Conservation (phyloP, 805 yeast genomes). For the Metschnikowia continentalis region DNA sequence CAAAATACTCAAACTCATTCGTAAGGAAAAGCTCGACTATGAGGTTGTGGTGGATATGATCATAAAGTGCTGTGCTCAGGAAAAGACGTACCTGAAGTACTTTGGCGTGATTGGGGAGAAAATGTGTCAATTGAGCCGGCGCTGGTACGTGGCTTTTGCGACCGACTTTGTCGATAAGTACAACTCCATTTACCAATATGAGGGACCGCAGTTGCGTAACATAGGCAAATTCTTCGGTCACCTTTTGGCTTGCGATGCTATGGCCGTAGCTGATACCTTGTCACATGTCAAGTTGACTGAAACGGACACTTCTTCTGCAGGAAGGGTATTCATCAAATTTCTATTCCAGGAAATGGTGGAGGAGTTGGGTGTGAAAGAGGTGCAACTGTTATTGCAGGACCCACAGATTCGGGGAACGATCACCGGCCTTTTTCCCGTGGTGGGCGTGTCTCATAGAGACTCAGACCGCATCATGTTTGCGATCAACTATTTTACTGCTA, state of each 20-base stretch:
- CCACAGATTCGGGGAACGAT: conserved; percentile 47
- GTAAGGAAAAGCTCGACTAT: conserved; percentile 16
- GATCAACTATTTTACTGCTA: conserved; percentile 89
- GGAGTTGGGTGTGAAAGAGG: conserved; percentile 59
- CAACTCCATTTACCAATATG: conserved; percentile 57
- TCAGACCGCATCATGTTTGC: conserved; percentile 64
- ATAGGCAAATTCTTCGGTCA: conserved; percentile 87
- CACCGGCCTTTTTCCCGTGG: conserved; percentile 60
- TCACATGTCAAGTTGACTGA: conserved; percentile 59
- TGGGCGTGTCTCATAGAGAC: conserved; percentile 27
- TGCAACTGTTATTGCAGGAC: conserved; percentile 50
- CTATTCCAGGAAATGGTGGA: conserved; percentile 74
- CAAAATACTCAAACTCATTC: conserved; percentile 56
- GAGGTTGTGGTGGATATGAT: conserved; percentile 63
- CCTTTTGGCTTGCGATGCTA: conserved; percentile 61
- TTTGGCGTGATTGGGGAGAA: conserved; percentile 75
- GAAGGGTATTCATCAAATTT: conserved; percentile 76
- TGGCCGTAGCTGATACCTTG: conserved; percentile 59
- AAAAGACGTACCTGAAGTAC: conserved; percentile 78
- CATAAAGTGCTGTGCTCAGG: conserved; percentile 78
- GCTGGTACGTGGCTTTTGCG: conserved; percentile 58
- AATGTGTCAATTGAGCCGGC: conserved; percentile 45
- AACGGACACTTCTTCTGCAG: conserved; percentile 69
- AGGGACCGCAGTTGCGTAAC: conserved; percentile 69
- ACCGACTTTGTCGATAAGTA: conserved; percentile 55